Base-by-base conservation (phyloP, 768 basidiomycete genomes). In the Punctularia strigosozonata region DNA sequence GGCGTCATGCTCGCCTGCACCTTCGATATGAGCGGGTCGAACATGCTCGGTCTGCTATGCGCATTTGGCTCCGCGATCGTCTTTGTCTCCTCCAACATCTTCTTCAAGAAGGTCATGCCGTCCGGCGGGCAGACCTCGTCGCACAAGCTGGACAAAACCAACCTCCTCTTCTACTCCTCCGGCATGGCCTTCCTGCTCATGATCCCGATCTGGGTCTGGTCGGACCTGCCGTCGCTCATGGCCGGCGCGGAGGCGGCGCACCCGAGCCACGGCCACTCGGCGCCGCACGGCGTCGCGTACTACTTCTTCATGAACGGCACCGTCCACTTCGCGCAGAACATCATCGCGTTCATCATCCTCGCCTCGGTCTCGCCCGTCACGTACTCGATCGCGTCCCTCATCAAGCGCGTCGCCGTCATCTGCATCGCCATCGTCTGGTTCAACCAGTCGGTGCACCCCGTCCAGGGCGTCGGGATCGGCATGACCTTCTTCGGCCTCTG, bases 371-470 rank as follows among this genome's bases (percentile, higher is more conserved):
- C 94, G 8, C 94, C 95, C 15, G 95, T 99, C 48, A 98, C 95
- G 1, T 99, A 99, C 62, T 94, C 89, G 38, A 98, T 99, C 57
- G 95, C 95, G 3, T 95, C 90, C 3, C 77, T 99, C 52, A 77
- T 97, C 64, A 99, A 99, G 61, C 89, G 95, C 19, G 91, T 99
- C 40, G 90, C 80, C 33, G 95, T 99, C 51, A 99, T 99, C 53
- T 92, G 90, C 64, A 84, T 97, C 50, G 95, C 95, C 15, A 86
- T 99, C 54, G 66, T 91, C 37, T 99, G 94, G 94, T 98, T 97
- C 65, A 79, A 72, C 40, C 94, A 97, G 62, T 55, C 68, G 25
- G 75, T 97, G 14, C 83, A 92, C 43, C 75, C 73, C 7, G 51
- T 95, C 15, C 91, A 97, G 59, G 91, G 72, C 4, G 53, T 85